These are phyloP conservation scores for Hirsutella thompsonii DNA, from an alignment of 2,329 filamentous ascomycete genomes.

Conservation along the genomic window DNA sequence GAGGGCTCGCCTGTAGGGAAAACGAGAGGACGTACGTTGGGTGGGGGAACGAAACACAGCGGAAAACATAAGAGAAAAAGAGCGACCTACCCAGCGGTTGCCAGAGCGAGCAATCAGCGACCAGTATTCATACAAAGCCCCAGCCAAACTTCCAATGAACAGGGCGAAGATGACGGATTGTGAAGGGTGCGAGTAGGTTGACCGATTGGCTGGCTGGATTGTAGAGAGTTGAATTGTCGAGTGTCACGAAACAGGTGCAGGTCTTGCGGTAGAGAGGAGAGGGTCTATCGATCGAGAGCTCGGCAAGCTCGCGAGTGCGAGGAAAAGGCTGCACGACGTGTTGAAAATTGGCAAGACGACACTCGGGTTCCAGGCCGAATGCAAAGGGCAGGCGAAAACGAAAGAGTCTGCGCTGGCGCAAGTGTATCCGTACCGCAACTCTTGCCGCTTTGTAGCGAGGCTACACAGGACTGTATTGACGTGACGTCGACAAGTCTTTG, in stretches of 20 bases:
- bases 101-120: conserved; percentile 19
- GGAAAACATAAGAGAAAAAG: neutral
- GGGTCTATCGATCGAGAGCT: neutral
- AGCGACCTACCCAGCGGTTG: conserved; percentile 17
- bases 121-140: conserved; percentile 25
- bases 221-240: conserved; percentile 4
- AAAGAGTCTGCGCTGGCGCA: too few relatives aligned
- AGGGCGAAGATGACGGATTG: conserved; percentile 4
- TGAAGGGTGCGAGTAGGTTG: conserved; percentile 4
- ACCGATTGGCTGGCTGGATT: conserved; percentile 4
- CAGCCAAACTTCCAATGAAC: conserved; percentile 11
- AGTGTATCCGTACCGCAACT: too few relatives aligned
- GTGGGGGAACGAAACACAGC: neutral
- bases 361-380: too few relatives aligned
- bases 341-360: too few relatives aligned
- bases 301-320: neutral
- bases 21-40: neutral
- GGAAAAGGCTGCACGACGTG: too few relatives aligned
- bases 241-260: conserved; percentile 3
- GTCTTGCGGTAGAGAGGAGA: conserved; percentile 3
- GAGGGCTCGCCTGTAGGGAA: neutral
- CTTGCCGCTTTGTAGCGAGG: too few relatives aligned
- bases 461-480: too few relatives aligned
- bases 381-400: too few relatives aligned
- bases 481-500: too few relatives aligned